Evolutionary conservation across 2,329 filamentous ascomycete species (phyloP).

Genomic region (Alternaria infectoria): DNA sequence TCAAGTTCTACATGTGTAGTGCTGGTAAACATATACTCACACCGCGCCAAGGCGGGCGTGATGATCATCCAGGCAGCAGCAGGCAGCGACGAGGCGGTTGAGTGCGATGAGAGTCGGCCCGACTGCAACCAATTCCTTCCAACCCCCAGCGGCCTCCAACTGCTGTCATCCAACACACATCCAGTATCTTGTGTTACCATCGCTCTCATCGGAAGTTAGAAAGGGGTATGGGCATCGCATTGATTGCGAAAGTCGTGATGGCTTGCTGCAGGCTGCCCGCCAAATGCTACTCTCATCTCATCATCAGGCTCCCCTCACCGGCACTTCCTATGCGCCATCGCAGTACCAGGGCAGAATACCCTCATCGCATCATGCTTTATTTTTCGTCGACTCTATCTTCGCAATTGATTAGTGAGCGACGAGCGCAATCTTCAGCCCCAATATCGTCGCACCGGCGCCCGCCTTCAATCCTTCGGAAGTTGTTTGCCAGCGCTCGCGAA

Average conservation of each 20-base stretch:
- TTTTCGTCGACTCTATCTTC: background rate
- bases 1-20: background rate
- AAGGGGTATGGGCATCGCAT: background rate
- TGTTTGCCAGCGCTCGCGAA: background rate
- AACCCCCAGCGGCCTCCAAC: background rate
- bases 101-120: background rate
- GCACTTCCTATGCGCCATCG: background rate
- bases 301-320: background rate
- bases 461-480: background rate
- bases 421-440: background rate
- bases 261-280: background rate
- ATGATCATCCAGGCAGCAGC: constrained; percentile 3
- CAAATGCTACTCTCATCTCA: background rate
- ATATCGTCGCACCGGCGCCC: background rate
- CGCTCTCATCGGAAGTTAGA: background rate
- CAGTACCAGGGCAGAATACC: background rate
- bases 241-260: background rate
- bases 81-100: background rate
- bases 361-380: background rate
- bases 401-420: background rate
- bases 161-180: background rate
- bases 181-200: background rate
- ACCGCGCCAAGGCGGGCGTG: background rate
- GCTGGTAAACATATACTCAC: background rate
- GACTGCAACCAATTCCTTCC: background rate